Conservation (phyloP, 2,329 filamentous ascomycete species). For the Fusarium nelsonii region DNA sequence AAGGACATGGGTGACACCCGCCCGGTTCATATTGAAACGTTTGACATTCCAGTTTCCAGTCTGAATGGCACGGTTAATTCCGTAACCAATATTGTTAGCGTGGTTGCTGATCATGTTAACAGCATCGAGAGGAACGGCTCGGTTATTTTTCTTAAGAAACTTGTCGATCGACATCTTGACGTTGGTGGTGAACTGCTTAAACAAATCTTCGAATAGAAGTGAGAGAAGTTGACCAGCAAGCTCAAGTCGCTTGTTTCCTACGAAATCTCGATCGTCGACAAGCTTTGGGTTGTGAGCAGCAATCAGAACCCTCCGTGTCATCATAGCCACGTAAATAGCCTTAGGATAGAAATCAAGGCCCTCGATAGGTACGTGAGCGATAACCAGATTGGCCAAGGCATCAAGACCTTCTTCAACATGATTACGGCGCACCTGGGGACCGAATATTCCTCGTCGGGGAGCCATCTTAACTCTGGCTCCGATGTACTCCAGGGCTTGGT, state of each 20-base stretch:
- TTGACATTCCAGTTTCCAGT: slow-evolving; percentile 99
- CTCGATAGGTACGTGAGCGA: slow-evolving; percentile 92
- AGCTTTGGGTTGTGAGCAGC: slow-evolving; percentile 88
- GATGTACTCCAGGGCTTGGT: slow-evolving; percentile 94
- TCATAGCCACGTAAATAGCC: slow-evolving; percentile 94
- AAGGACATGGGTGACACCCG: slow-evolving; percentile 95
- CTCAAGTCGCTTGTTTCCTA: slow-evolving; percentile 96
- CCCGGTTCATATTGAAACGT: slow-evolving; percentile 98
- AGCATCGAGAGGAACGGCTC: slow-evolving; percentile 89
- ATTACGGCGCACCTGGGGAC: slow-evolving; percentile 74
- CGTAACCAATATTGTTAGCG: slow-evolving; percentile 87
- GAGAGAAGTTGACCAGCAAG: slow-evolving; percentile 94
- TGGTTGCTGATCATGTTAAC: slow-evolving; percentile 86
- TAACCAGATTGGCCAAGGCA: slow-evolving; percentile 90
- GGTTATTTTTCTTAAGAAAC: slow-evolving; percentile 91
- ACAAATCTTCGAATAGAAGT: slow-evolving; percentile 94
- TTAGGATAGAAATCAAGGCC: slow-evolving; percentile 97
- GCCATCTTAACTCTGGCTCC: slow-evolving; percentile 90
- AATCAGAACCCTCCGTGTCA: slow-evolving; percentile 97
- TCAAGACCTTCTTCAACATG: slow-evolving; percentile 93
- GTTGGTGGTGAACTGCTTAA: slow-evolving; percentile 92
- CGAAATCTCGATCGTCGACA: slow-evolving; percentile 96
- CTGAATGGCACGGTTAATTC: slow-evolving; percentile 95
- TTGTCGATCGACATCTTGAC: slow-evolving; percentile 97
- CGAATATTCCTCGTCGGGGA: slow-evolving; percentile 69